Evolutionary conservation across 2,329 filamentous ascomycete species (phyloP), one percentile per base, ranked within the genome.

Genomic region (Botrytis cinerea): DNA sequence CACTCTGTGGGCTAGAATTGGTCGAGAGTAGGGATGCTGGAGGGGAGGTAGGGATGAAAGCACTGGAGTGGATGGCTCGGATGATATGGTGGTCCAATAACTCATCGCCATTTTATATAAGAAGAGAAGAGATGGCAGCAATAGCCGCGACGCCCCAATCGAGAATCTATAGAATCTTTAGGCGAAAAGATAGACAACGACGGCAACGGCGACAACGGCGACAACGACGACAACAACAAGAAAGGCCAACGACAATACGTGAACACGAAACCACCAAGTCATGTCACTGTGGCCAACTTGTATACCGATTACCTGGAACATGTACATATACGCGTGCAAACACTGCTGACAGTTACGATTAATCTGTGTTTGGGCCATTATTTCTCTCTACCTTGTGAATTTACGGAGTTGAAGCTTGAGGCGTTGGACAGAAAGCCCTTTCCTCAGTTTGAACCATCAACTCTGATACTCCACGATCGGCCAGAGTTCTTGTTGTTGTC

Each of bases 251-350:
- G 28, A 54, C 46, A 22, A 40, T 18, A 20, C 22, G 40, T 28
- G 40, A 64, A 64, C 61, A 28, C 16, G n/a, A 63, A 57, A 63
- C 18, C 40, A 63, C 61, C n/a, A 63, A 45, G 38, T 45, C n/a
- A 20, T 45, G 9, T 18, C 25, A 43, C 38, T 2, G 38, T 62
- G 61, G 16, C 45, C 61, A 45, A 20, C 61, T 45, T 14, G 6
- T 32, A 28, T 45, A 45, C 38, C 25, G 14, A n/a, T 16, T 18
- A 28, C 59, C 59, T 61, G 60, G 25, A 62, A 43, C 8, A 18
- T 43, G 5, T 62, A 43, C 60, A 32, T 43, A n/a, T 62, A 43
- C 60, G 10, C 60, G 59, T 62, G 40, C 18, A 14, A 12, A 12
- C 12, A 61, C 12, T 40, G 25, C 22, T 14, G 4, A n/a, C n/a